Base-by-base conservation (phyloP, 2,329 filamentous ascomycete species). In the Penicillium sp. region DNA sequence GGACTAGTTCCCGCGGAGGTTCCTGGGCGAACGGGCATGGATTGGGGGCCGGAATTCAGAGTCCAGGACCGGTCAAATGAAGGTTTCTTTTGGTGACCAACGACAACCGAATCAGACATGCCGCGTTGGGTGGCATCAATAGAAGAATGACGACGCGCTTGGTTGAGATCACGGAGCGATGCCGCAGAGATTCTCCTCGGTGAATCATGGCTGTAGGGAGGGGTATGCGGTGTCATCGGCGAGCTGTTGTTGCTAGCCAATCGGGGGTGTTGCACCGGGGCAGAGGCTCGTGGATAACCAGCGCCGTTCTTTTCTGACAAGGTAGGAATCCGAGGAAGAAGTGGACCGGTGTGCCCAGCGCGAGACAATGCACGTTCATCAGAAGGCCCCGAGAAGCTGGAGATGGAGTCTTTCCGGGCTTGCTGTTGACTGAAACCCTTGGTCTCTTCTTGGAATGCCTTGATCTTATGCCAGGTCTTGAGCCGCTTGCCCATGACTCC, bases 401-500 rank as follows among this genome's bases (percentile, higher is more conserved):
- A 71, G 21, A 61, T 49, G 19, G 66, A 68, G 39, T 63, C 57
- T 52, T 65, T 62, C 7, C 54, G 45, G 28, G 49, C 48, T 17
- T 56, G 54, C 41, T 63, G 64, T 51, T 64, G 71, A 71, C 81
- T 61, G 71, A 80, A 70, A 39, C 78, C 78, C 55, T 80, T 84
- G 37, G 93, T 83, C 67, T 96, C 88, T 62, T 95, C 87, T 65
- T 97, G 91, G 55, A 97, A 77, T 3, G 82, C 76, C 69, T 95
- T 95, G 68, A 97, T 90, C 70, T 93, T 95, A 69, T 96, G 88
- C 91, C 91, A 97, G 2, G 90, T 95, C 68, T 94, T 94, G 54
- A 97, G 72, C 53, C 91, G 80, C 50, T 88, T 80, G 8, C 91
- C 91, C 59, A 97, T 90, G 3, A 90, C 88, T 17, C 91, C 91